Evolutionary conservation across 2,329 filamentous ascomycete species (phyloP).

Genomic region (Diaporthe australafricana): DNA sequence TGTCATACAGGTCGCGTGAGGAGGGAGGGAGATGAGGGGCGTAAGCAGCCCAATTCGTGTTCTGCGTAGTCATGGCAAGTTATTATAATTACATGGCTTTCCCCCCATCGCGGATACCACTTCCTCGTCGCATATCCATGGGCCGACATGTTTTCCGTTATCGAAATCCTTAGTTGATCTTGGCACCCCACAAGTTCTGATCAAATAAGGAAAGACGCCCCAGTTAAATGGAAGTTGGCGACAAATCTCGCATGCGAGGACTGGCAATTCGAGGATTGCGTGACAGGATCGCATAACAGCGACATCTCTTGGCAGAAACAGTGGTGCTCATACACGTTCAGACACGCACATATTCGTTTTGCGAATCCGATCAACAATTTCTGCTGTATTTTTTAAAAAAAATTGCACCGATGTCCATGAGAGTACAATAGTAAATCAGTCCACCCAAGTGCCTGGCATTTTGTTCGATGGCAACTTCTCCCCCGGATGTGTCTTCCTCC

Average conservation of each 20-base stretch:
- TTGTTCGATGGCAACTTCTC: not conserved
- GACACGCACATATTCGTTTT: not conserved
- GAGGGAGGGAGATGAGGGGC: not conserved
- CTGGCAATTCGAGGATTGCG: conserved; percentile 12
- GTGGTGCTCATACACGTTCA: not conserved
- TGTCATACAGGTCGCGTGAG: not conserved
- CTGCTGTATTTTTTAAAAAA: not conserved
- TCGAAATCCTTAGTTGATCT: conserved; percentile 11
- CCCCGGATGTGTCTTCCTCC: not conserved
- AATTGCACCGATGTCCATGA: not conserved
- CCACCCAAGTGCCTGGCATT: conserved; percentile 14
- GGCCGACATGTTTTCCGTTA: conserved; percentile 1
- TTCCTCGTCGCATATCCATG: not conserved
- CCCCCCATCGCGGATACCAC: not conserved
- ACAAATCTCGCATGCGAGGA: conserved; percentile 18
- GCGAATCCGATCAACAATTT: not conserved
- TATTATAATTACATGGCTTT: not conserved
- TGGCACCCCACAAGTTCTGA: conserved; percentile 12
- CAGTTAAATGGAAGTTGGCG: conserved; percentile 2
- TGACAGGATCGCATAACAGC: conserved; percentile 6
- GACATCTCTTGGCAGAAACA: conserved; percentile 13
- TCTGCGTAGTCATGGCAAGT: not conserved
- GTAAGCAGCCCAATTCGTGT: not conserved
- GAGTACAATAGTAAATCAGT: not conserved
- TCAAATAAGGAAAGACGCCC: not conserved